Evolutionary conservation across 163 green algal species (phyloP), one percentile per base, ranked within the genome.

Genomic region (Prototheca wickerhamii): DNA sequence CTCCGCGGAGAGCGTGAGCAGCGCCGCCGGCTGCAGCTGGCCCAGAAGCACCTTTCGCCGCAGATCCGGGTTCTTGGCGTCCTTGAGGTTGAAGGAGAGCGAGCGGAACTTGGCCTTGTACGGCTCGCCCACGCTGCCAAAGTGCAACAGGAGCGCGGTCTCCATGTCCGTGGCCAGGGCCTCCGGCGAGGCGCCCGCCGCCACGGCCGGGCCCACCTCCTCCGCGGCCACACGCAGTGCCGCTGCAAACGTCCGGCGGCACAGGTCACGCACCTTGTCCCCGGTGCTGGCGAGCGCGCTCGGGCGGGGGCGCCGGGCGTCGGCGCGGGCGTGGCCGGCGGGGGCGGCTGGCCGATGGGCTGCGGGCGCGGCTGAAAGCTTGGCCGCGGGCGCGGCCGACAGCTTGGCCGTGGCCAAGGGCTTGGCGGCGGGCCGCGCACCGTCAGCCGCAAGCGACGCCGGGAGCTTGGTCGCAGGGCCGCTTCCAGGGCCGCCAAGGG

Each of bases 11-110:
- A 95, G 64, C 23, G 69, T 76, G 2, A 95, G 78, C 43, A 97
- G 73, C 37, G 69, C 57, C 26, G 86, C 69, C 1, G 80, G 72
- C 3, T 62, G 49, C 26, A 96, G 72, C 8, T 87, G 68, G 3
- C 84, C 83, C 7, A 46, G 57, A 26, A 95, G 61, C 53, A 95
- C 86, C 29, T 73, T 65, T 17, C 68, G 70, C 10, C 89, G 72
- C 60, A 96, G 65, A 61, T 96, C 85, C 10, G 90, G 91, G 76
- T 98, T 98, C 5, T 84, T 84, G 5, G 69, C 55, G 74, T 96
- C 89, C 72, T 95, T 96, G 12, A 98, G 72, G 76, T 98, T 97
- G 84, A 96, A 97, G 43, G 76, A 65, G 51, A 98, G 70, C 17
- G 78, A 87, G 28, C 92, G 79, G 61, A 90, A 86, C 62, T 91